Conservation (phyloP, 129 eudicot species). For the Centrapalus pauciflorus region DNA sequence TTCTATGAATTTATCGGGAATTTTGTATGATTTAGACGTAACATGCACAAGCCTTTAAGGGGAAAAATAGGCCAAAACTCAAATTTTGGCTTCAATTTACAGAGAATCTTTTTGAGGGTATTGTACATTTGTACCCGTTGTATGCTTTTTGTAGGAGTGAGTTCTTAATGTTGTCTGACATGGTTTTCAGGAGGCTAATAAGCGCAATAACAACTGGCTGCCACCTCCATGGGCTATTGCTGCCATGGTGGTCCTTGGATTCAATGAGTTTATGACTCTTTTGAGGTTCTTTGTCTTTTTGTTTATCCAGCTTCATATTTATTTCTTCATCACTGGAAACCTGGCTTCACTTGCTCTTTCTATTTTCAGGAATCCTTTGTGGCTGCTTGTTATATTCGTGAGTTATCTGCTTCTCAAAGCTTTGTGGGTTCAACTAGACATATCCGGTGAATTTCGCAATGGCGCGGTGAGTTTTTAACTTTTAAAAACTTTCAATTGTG, state of each 20-base stretch:
- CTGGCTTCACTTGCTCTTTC: constrained; percentile 1
- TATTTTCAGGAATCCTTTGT: constrained; percentile 76
- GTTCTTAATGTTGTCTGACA: background rate
- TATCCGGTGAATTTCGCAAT: constrained; percentile 76
- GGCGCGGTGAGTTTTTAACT: constrained; percentile 67
- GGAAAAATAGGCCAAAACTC: no score
- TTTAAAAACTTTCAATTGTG: background rate
- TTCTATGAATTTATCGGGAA: no score
- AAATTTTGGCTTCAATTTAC: constrained; percentile 2
- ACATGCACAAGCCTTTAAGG: no score
- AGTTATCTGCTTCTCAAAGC: constrained; percentile 77
- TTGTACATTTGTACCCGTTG: background rate
- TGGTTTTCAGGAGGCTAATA: constrained; percentile 88
- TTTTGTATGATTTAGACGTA: no score
- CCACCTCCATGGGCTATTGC: constrained; percentile 99
- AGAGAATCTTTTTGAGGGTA: background rate
- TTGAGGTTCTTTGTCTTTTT: constrained; percentile 51
- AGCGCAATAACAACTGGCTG: constrained; percentile 88
- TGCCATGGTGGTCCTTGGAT: constrained; percentile 74
- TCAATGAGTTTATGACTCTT: constrained; percentile 96
- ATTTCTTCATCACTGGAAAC: background rate
- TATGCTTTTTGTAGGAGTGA: background rate
- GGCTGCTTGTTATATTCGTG: constrained; percentile 69
- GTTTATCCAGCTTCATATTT: background rate
- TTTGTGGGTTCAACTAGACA: constrained; percentile 97